Conservation (phyloP, 805 yeast genomes). For the Wickerhamiella brachini region DNA sequence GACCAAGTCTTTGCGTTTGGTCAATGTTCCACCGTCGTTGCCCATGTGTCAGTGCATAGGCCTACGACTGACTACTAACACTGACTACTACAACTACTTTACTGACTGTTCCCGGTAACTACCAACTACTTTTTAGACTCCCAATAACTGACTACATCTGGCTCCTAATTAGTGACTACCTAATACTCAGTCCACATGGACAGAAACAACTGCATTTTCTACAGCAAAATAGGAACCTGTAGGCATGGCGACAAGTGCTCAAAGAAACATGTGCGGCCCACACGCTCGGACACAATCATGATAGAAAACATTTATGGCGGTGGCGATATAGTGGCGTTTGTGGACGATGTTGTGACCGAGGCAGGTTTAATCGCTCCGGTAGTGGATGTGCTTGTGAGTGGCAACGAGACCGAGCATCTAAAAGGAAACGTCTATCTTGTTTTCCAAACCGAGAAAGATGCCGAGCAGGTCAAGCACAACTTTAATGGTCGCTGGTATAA, state of each 20-base stretch:
- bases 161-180: too few relatives aligned
- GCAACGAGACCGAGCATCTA: slow-evolving; percentile 67
- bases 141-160: too few relatives aligned
- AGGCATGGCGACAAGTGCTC: slow-evolving; percentile 83
- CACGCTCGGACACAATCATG: slow-evolving; percentile 47
- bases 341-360: slow-evolving; percentile 58
- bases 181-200: background rate
- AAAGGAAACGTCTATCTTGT: slow-evolving; percentile 75
- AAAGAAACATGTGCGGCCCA: slow-evolving; percentile 51
- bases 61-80: too few relatives aligned
- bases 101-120: too few relatives aligned
- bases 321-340: slow-evolving; percentile 38
- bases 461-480: slow-evolving; percentile 42
- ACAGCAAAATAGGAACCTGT: slow-evolving; percentile 77
- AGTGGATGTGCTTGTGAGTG: slow-evolving; percentile 59
- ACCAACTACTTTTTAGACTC: too few relatives aligned
- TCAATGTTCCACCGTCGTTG: slow-evolving; percentile 59
- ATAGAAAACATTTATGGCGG: slow-evolving; percentile 52
- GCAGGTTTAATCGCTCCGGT: slow-evolving; percentile 38
- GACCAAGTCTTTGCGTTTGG: slow-evolving; percentile 40
- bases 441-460: slow-evolving; percentile 42
- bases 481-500: slow-evolving; percentile 76
- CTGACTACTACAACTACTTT: too few relatives aligned
- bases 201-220: slow-evolving; percentile 33
- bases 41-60: too few relatives aligned